These are phyloP conservation scores for Endocalyx cinctus DNA, from an alignment of 2,329 filamentous ascomycete genomes.

Conservation along the genomic window DNA sequence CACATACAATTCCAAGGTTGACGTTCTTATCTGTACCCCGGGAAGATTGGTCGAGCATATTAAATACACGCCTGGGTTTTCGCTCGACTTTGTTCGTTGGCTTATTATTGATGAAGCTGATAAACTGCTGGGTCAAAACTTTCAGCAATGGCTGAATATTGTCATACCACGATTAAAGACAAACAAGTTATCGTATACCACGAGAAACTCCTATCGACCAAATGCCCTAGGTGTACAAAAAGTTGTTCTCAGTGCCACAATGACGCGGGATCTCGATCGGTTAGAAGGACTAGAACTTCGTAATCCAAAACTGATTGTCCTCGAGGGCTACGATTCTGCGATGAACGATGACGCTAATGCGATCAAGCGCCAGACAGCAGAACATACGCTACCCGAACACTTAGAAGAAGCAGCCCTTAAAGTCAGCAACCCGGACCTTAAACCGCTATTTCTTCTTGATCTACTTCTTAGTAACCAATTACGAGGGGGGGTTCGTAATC, in stretches of 20 bases:
- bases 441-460: conserved; percentile 80
- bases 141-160: conserved; percentile 81
- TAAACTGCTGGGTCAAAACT: conserved; percentile 83
- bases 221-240: conserved; percentile 62
- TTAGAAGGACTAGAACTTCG: conserved; percentile 68
- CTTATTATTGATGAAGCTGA: conserved; percentile 92
- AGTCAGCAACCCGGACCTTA: conserved; percentile 64
- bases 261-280: conserved; percentile 81
- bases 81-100: conserved; percentile 75
- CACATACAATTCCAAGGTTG: conserved; percentile 66
- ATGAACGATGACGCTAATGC: conserved; percentile 22
- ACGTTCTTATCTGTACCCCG: conserved; percentile 87
- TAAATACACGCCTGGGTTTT: conserved; percentile 77
- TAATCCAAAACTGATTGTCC: conserved; percentile 69
- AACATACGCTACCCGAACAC: conserved; percentile 55
- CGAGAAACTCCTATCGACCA: conserved; percentile 49
- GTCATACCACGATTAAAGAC: conserved; percentile 60
- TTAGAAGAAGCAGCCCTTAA: conserved; percentile 64
- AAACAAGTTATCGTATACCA: conserved; percentile 41
- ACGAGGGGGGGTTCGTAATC: conserved; percentile 17
- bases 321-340: conserved; percentile 58
- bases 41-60: conserved; percentile 90
- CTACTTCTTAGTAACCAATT: conserved; percentile 59
- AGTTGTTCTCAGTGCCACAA: conserved; percentile 84
- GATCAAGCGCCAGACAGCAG: conserved; percentile 38